These are phyloP conservation scores for Candida frijolesensis DNA, from an alignment of 1,139 yeast species.

Conservation along the genomic window DNA sequence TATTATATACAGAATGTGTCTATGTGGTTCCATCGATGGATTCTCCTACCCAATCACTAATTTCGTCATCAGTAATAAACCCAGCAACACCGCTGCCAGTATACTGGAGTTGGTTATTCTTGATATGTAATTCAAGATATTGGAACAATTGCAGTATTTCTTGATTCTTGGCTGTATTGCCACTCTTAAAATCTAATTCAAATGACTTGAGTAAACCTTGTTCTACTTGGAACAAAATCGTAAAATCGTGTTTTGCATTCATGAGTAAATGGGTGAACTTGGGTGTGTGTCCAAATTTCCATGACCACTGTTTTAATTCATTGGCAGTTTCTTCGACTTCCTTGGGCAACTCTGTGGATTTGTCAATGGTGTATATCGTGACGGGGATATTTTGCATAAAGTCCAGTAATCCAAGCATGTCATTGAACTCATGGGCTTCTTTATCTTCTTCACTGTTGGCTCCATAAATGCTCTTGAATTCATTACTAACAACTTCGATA, in stretches of 20 bases:
- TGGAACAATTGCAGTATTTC: slow-evolving; percentile 29
- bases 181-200: slow-evolving; percentile 18
- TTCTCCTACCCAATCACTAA: slow-evolving; percentile 51
- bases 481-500: slow-evolving; percentile 44
- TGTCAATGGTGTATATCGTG: slow-evolving; percentile 24
- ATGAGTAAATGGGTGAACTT: slow-evolving; percentile 51
- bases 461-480: slow-evolving; percentile 46
- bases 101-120: slow-evolving; percentile 29
- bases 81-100: slow-evolving; percentile 50
- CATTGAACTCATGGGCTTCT: slow-evolving; percentile 25
- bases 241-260: slow-evolving; percentile 31
- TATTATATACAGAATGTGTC: background rate
- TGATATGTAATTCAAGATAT: slow-evolving; percentile 29
- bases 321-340: slow-evolving; percentile 46
- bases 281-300: slow-evolving; percentile 78
- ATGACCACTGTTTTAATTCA: slow-evolving; percentile 60
- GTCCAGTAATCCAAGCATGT: slow-evolving; percentile 37
- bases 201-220: slow-evolving; percentile 33
- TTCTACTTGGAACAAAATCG: slow-evolving; percentile 43
- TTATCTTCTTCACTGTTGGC: slow-evolving; percentile 11
- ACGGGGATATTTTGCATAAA: slow-evolving; percentile 26
- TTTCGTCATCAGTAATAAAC: slow-evolving; percentile 41
- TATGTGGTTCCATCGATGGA: slow-evolving; percentile 52
- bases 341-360: slow-evolving; percentile 41
- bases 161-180: slow-evolving; percentile 15